These are phyloP conservation scores for Setomelanomma holmii DNA, from an alignment of 2,329 filamentous ascomycete genomes.

Conservation along the genomic window DNA sequence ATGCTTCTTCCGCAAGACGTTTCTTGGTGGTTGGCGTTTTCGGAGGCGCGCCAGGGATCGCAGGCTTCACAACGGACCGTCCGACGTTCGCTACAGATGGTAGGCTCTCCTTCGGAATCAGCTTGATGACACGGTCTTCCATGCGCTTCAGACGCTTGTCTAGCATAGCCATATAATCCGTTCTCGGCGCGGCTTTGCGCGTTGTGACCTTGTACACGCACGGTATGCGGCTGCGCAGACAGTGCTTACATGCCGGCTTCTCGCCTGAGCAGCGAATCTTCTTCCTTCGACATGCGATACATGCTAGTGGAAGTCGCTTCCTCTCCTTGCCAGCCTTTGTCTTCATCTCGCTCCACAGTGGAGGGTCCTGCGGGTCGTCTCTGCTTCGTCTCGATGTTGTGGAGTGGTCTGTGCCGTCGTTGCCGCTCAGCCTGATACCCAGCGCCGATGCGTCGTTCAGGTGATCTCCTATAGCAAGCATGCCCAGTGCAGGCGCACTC, in stretches of 20 bases:
- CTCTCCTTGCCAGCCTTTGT: slow-evolving; percentile 87
- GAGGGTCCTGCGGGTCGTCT: slow-evolving; percentile 43
- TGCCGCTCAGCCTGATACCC: slow-evolving; percentile 35
- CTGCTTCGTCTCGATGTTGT: slow-evolving; percentile 35
- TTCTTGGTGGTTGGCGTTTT: slow-evolving; percentile 74
- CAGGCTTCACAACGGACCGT: slow-evolving; percentile 84
- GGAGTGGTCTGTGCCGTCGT: slow-evolving; percentile 33
- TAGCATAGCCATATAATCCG: slow-evolving; percentile 99
- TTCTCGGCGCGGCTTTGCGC: slow-evolving; percentile 89
- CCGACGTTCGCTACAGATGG: slow-evolving; percentile 72
- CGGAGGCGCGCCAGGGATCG: slow-evolving; percentile 64
- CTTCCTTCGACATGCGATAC: slow-evolving; percentile 93
- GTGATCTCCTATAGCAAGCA: slow-evolving; percentile 39
- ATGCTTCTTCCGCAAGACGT: slow-evolving; percentile 84
- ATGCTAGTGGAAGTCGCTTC: slow-evolving; percentile 89
- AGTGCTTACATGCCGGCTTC: slow-evolving; percentile 97
- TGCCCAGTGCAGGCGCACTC: slow-evolving; percentile 37
- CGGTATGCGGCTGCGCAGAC: slow-evolving; percentile 86
- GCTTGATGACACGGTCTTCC: slow-evolving; percentile 97
- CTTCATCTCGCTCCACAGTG: slow-evolving; percentile 61
- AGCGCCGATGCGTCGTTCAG: slow-evolving; percentile 33
- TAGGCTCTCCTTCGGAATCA: slow-evolving; percentile 86
- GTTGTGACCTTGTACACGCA: slow-evolving; percentile 98
- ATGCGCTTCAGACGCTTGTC: slow-evolving; percentile 95
- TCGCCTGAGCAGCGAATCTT: slow-evolving; percentile 98